Evolutionary conservation across 2,329 filamentous ascomycete species (phyloP), one percentile per base, ranked within the genome.

Genomic region (Xylariaceae sp.): DNA sequence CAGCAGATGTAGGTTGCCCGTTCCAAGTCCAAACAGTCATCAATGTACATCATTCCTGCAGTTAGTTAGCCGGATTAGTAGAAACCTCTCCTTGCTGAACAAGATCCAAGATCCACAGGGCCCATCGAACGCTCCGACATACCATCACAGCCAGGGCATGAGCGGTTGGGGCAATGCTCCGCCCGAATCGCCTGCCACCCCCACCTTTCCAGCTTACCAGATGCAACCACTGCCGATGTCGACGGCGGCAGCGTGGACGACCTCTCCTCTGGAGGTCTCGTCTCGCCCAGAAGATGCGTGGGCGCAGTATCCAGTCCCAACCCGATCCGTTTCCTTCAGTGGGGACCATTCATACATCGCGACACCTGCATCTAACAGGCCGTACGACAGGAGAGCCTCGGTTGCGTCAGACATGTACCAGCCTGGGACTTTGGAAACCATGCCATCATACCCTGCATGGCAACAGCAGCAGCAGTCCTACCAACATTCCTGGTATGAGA

Each of bases 161-260:
- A 55, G 67, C 20, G 66, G 61, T 55, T 79, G 75, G 79, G 66
- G 71, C 48, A 60, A 68, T 6, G 78, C 74, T 54, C 59, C 73
- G 8, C 67, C 73, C 34, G 75, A 76, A 33, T 72, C 76, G 6
- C 70, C 76, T 8, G 65, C 78, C 25, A 72, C 72, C 3, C 67
- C 74, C 0, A 72, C 71, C 3, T 76, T 74, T 48, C 73, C 75
- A 5, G 69, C 74, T 2, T 80, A 76, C 54, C 64, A 68, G 5
- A 66, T 70, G 19, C 67, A 71, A 34, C 63, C 64, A 2, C 60
- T 69, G 12, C 56, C 62, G 17, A 49, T n/a, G n/a, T n/a, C 67
- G 2, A 63, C 72, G 1, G 59, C 67, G 21, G 59, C 68, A 3
- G 77, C 74, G 75, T 58, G 64, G 25, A 46, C 55, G 14, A 32